Percentiles rank a stretch among this genome's conserved stretches.
These are phyloP conservation scores for Jamesozyma jinghongensis DNA, from an alignment of 805 yeast species.

Conservation along the genomic window DNA sequence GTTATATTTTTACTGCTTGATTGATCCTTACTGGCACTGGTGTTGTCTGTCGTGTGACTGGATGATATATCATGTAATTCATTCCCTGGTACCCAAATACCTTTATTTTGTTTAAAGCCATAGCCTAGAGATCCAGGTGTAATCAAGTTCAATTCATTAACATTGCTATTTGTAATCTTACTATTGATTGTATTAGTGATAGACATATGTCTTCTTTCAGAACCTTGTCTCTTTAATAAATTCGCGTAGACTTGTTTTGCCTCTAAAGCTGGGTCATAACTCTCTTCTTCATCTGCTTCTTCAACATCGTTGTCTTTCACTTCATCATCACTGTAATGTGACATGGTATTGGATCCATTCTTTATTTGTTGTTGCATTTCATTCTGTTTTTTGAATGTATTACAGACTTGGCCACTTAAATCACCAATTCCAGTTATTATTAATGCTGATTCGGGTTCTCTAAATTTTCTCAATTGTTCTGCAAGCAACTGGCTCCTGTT, in stretches of 20 bases:
- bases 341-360: not conserved
- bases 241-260: constrained; percentile 25
- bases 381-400: constrained; percentile 9
- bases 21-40: not conserved
- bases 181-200: not conserved
- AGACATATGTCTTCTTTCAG: not conserved
- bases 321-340: not conserved
- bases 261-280: constrained; percentile 23
- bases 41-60: constrained; percentile 5
- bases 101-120: constrained; percentile 6
- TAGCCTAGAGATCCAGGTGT: constrained; percentile 10
- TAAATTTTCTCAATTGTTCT: not conserved
- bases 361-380: not conserved
- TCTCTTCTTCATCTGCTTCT: constrained; percentile 8
- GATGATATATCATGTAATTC: constrained; percentile 8
- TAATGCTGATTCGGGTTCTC: constrained; percentile 6
- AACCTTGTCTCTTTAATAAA: constrained; percentile 15
- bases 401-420: constrained; percentile 8
- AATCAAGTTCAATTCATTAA: constrained; percentile 5
- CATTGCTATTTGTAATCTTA: not conserved
- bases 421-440: constrained; percentile 7
- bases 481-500: too few species aligned
- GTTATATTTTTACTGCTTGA: constrained; percentile 3
- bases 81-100: constrained; percentile 9
- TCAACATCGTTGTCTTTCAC: not conserved